Evolutionary conservation across 2,329 filamentous ascomycete species (phyloP).

Genomic region (Beauveria varroae): DNA sequence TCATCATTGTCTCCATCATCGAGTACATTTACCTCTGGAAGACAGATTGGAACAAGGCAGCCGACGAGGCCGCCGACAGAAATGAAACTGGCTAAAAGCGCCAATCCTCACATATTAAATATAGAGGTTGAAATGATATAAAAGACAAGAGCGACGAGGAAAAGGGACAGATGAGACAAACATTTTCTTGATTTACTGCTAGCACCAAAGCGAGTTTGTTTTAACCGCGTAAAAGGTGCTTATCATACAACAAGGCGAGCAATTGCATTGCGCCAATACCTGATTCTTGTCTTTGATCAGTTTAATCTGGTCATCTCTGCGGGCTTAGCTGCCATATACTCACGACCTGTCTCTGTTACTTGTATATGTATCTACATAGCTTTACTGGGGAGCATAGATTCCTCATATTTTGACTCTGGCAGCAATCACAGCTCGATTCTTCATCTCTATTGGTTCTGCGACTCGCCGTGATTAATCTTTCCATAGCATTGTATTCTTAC

Average conservation of each 20-base stretch:
- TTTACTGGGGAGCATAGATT: background rate
- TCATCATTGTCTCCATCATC: constrained; percentile 48
- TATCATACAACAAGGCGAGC: background rate
- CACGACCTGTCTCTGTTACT: background rate
- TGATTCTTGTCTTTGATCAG: background rate
- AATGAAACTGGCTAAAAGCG: constrained; percentile 37
- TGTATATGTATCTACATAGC: background rate
- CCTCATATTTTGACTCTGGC: background rate
- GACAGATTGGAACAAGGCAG: constrained; percentile 48
- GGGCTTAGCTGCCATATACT: background rate
- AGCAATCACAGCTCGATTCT: background rate
- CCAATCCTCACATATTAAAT: background rate
- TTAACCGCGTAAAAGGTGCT: background rate
- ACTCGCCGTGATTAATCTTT: too few species aligned
- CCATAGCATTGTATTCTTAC: background rate
- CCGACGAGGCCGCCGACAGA: constrained; percentile 43
- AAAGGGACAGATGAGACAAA: background rate
- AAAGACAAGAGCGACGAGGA: background rate
- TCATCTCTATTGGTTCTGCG: background rate
- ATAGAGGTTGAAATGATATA: background rate
- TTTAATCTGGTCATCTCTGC: background rate
- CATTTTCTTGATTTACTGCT: background rate
- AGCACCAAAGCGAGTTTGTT: background rate
- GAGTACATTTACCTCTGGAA: constrained; percentile 46
- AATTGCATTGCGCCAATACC: constrained; percentile 1